Conservation (phyloP, 164 flowering plant species). For the Magnolia changhungtana region DNA sequence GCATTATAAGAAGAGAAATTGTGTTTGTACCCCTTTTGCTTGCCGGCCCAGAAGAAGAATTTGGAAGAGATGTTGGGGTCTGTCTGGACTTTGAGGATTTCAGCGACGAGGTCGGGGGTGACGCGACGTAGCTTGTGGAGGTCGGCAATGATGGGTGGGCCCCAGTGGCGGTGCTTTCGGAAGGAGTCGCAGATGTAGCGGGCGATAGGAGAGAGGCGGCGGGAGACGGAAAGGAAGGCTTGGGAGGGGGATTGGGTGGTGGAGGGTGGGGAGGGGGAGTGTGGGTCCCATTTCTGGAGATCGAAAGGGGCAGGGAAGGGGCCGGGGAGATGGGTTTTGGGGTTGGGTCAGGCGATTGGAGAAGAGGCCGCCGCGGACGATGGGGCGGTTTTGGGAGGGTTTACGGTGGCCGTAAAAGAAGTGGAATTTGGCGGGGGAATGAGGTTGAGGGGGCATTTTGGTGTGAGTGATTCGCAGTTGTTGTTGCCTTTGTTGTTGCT, state of each 20-base stretch:
- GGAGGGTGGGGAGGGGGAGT: conserved; percentile 19
- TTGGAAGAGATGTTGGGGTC: conserved; percentile 61
- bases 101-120: conserved; percentile 72
- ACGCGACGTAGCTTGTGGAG: conserved; percentile 81
- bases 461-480: background rate
- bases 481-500: too few relatives aligned
- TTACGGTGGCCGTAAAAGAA: conserved; percentile 85
- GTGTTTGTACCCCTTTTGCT: conserved; percentile 86
- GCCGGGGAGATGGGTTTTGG: conserved; percentile 18
- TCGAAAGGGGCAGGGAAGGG: conserved; percentile 27
- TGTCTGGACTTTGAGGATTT: conserved; percentile 65
- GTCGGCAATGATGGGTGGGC: conserved; percentile 54
- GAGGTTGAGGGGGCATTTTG: conserved; percentile 49
- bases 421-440: conserved; percentile 41
- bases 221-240: conserved; percentile 43
- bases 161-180: conserved; percentile 66
- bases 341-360: conserved; percentile 58
- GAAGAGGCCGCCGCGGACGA: conserved; percentile 75
- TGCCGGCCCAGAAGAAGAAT: conserved; percentile 95
- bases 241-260: conserved; percentile 36
- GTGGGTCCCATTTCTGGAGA: conserved; percentile 75
- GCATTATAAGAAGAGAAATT: conserved; percentile 79
- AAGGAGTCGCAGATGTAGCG: conserved; percentile 82
- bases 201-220: conserved; percentile 78
- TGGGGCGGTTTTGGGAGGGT: conserved; percentile 79